Base-by-base conservation (phyloP, 2,329 filamentous ascomycete species). In the Fusarium camptoceras region DNA sequence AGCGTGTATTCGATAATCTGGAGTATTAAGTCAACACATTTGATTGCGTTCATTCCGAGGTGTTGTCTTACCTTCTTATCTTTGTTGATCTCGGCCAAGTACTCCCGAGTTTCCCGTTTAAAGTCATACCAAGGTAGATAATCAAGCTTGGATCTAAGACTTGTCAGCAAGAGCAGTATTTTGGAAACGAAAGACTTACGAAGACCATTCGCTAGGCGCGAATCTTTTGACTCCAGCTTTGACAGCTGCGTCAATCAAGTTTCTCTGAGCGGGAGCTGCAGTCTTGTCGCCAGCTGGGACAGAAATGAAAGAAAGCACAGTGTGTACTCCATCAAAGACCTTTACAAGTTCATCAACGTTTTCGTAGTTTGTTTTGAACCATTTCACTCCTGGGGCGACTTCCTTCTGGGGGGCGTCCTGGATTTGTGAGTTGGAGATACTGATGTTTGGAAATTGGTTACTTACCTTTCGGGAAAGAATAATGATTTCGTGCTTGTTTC, bases 171-270 rank as follows among this genome's bases (percentile, higher is more conserved):
- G 10, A 3, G 3, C 18, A 10, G 6, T 1, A 7, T 2, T 11
- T 1, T 0, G 2, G 18, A 0, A 1, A 3, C 7, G 2, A 2
- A 2, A 6, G 1, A 59, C 73, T 76, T 62, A 85, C 83, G 77
- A 78, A 24, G 75, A 78, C 66, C 85, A 92, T 68, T 92, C 90
- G 37, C 86, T 87, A 1, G 88, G 87, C 15, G 90, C 81, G 78
- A 89, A 89, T 8, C 87, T 82, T 71, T 88, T 84, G 8, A 91
- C 87, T 2, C 87, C 87, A 6, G 87, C 88, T 9, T 81, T 80
- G 18, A 88, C 80, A 24, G 87, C 83, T 1, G 88, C 89, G 43
- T 89, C 84, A 31, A 90, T 84, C 55, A 90, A 78, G 12, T 83
- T 75, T 30, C 65, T 20, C 15, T 66, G 76, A 75, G 31, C 72